Evolutionary conservation across 805 yeast species (phyloP).

Genomic region (Candida tammaniensis): DNA sequence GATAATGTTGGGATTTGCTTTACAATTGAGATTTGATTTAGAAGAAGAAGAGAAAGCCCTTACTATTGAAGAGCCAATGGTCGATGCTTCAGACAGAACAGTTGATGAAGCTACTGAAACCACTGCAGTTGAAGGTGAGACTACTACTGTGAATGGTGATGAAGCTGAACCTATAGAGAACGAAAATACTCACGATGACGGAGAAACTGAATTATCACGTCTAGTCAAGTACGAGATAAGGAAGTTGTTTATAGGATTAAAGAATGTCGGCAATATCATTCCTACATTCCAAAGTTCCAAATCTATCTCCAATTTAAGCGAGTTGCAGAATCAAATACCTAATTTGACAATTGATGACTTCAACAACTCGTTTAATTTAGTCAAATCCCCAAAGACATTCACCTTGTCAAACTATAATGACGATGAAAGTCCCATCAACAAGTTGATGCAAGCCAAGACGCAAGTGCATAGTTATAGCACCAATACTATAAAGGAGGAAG

Average conservation of each 20-base stretch:
- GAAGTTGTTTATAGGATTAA: conserved; percentile 27
- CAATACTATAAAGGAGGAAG: conserved; percentile 39
- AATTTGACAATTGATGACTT: conserved; percentile 15
- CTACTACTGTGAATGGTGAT: neutral
- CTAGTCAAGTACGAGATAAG: conserved; percentile 33
- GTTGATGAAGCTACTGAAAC: conserved; percentile 1
- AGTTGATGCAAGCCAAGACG: conserved; percentile 27
- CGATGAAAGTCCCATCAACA: conserved; percentile 34
- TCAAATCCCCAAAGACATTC: conserved; percentile 42
- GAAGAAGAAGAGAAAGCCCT: conserved; percentile 27
- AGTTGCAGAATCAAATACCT: conserved; percentile 13
- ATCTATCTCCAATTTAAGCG: conserved; percentile 21
- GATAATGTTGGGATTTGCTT: conserved; percentile 44
- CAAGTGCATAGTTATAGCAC: conserved; percentile 31
- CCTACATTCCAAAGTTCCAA: conserved; percentile 31
- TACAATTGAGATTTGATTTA: conserved; percentile 43
- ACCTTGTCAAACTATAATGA: conserved; percentile 35
- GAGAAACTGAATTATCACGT: conserved; percentile 30
- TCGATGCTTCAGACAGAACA: conserved; percentile 1
- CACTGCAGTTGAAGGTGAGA: neutral
- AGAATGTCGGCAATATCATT: conserved; percentile 29
- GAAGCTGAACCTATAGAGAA: neutral
- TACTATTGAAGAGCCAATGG: conserved; percentile 4
- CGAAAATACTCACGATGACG: conserved; percentile 6
- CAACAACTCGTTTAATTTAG: conserved; percentile 21